phyloP scores from a whole-genome alignment of 768 basidiomycete species.

The Gloeophyllum trabeum region DNA sequence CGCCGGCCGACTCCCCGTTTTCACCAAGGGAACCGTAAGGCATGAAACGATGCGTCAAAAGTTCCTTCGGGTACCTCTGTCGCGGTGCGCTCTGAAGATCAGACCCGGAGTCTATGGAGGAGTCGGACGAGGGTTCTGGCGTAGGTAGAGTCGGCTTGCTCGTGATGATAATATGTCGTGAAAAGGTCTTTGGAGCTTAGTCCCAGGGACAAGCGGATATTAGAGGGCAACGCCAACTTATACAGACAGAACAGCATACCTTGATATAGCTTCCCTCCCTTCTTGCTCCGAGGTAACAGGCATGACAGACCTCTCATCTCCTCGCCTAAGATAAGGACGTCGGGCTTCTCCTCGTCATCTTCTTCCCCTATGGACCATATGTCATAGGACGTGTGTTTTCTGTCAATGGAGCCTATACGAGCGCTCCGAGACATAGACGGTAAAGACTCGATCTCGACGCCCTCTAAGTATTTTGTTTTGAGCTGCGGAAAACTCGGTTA shows the following conservation, averaged over 20 bases:
- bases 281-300: slow-evolving; percentile 51
- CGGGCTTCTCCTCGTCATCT: slow-evolving; percentile 19
- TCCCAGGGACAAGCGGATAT: no score
- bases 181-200: slow-evolving; percentile 46
- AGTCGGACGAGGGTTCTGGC: slow-evolving; percentile 10
- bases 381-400: slow-evolving; percentile 48
- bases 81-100: slow-evolving; percentile 41
- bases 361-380: slow-evolving; percentile 50
- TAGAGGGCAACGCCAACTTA: neutral
- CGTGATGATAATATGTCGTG: slow-evolving; percentile 47
- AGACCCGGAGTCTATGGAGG: neutral
- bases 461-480: slow-evolving; percentile 52
- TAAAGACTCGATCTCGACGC: slow-evolving; percentile 29
- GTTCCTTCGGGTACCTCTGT: slow-evolving; percentile 42
- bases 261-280: slow-evolving; percentile 45
- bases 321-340: slow-evolving; percentile 35
- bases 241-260: slow-evolving; percentile 24
- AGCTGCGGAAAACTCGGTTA: slow-evolving; percentile 27
- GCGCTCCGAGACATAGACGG: slow-evolving; percentile 27
- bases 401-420: slow-evolving; percentile 36
- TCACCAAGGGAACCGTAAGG: slow-evolving; percentile 44
- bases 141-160: slow-evolving; percentile 29
- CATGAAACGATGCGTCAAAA: slow-evolving; percentile 52
- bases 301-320: slow-evolving; percentile 52
- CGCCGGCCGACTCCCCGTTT: slow-evolving; percentile 8